Evolutionary conservation across 352 stramenopile species (phyloP).

Genomic region (Phytophthora tubulina): DNA sequence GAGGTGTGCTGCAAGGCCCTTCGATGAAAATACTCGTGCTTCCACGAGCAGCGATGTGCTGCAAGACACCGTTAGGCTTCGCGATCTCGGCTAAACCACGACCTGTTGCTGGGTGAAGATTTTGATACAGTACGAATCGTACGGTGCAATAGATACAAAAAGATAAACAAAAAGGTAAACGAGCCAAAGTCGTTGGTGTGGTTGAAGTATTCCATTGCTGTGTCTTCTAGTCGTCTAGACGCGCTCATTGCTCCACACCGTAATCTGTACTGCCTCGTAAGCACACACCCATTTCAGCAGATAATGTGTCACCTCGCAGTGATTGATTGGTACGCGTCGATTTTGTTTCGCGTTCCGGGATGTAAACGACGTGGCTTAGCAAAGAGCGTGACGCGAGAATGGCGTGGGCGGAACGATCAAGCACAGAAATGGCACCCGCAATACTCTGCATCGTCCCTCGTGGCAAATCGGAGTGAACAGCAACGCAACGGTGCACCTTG

Average conservation of each 20-base stretch:
- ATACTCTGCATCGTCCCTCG: constrained; percentile 18
- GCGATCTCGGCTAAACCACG: too few species aligned
- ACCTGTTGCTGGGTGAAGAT: too few species aligned
- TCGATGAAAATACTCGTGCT: not conserved
- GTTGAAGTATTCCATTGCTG: constrained; percentile 38
- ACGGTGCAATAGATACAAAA: too few species aligned
- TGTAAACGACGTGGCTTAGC: constrained; percentile 12
- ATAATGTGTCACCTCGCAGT: not conserved
- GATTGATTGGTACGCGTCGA: not conserved
- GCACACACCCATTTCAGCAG: not conserved
- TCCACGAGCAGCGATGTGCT: not conserved
- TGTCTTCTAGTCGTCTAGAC: constrained; percentile 17
- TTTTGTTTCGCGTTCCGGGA: not conserved
- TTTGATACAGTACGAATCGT: too few species aligned
- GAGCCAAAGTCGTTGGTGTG: constrained; percentile 8
- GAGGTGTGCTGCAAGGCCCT: too few species aligned
- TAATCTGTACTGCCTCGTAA: constrained; percentile 17
- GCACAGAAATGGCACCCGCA: constrained; percentile 4
- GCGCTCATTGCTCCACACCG: not conserved
- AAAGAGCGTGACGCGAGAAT: not conserved
- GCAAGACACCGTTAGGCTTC: not conserved
- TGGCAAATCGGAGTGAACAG: not conserved
- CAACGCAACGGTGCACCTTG: too few species aligned
- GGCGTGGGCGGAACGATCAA: constrained; percentile 3
- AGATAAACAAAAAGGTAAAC: not conserved